Percentiles rank a stretch among this genome's conserved stretches.
These are phyloP conservation scores for Coprinopsis marcescibilis DNA, from an alignment of 768 basidiomycete genomes.

Conservation along the genomic window DNA sequence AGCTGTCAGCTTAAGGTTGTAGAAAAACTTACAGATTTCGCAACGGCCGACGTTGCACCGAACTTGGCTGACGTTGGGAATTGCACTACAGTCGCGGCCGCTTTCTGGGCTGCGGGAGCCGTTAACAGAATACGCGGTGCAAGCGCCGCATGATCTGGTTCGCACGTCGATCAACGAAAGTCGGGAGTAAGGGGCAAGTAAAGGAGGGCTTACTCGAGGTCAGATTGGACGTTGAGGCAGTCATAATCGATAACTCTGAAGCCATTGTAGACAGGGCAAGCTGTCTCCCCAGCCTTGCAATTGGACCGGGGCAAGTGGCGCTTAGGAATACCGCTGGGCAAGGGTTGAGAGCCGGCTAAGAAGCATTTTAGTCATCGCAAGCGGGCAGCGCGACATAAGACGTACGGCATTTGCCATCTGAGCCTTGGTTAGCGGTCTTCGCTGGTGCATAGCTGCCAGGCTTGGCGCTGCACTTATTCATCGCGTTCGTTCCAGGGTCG, in stretches of 20 bases:
- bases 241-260: slow-evolving; percentile 15
- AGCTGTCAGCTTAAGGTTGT: not conserved
- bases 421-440: slow-evolving; percentile 12
- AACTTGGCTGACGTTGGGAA: slow-evolving; percentile 35
- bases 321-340: slow-evolving; percentile 3
- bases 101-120: slow-evolving; percentile 19
- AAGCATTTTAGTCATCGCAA: not conserved
- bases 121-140: slow-evolving; percentile 14
- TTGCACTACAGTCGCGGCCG: slow-evolving; percentile 39
- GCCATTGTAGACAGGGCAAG: slow-evolving; percentile 19
- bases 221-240: slow-evolving; percentile 20
- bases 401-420: slow-evolving; percentile 19
- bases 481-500: slow-evolving; percentile 16
- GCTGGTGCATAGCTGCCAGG: slow-evolving; percentile 15
- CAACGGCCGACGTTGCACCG: slow-evolving; percentile 30
- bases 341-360: not conserved
- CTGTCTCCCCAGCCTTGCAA: slow-evolving; percentile 16
- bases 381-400: not conserved
- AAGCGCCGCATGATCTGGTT: slow-evolving; percentile 26
- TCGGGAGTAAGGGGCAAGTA: not conserved
- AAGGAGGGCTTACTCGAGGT: slow-evolving; percentile 20
- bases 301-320: not conserved
- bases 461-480: slow-evolving; percentile 15
- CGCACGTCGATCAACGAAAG: not conserved
- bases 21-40: slow-evolving; percentile 27